phyloP scores from a whole-genome alignment of 805 yeast genomes.

The Candida methanosorbosa region DNA sequence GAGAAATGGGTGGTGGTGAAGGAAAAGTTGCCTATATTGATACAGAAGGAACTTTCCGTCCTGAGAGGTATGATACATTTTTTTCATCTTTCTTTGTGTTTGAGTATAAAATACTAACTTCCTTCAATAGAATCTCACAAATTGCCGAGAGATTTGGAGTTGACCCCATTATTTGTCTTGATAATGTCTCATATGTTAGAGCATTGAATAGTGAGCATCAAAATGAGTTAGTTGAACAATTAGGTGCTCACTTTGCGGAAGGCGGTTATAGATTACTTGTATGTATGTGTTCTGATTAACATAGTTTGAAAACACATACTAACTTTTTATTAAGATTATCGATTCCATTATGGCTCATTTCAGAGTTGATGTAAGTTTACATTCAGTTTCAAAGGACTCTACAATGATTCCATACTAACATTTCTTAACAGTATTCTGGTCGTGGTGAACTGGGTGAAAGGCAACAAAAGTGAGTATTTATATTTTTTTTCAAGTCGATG shows the following conservation, averaged over 20 bases:
- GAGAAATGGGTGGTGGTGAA: constrained; percentile 68
- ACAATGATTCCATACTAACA: too few relatives aligned
- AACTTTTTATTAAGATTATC: too few relatives aligned
- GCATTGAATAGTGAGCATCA: constrained; percentile 77
- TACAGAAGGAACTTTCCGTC: constrained; percentile 77
- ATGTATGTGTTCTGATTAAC: constrained; percentile 8
- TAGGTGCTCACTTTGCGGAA: constrained; percentile 59
- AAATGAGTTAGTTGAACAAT: constrained; percentile 57
- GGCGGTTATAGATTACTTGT: constrained; percentile 55
- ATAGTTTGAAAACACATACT: too few relatives aligned
- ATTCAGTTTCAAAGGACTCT: too few relatives aligned
- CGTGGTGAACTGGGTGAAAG: constrained; percentile 72
- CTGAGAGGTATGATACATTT: constrained; percentile 39
- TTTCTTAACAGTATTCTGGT: constrained; percentile 42
- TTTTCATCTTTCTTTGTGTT: not conserved
- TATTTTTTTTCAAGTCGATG: not conserved
- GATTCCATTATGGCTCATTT: constrained; percentile 78
- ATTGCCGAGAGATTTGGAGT: constrained; percentile 64
- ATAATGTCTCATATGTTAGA: constrained; percentile 66
- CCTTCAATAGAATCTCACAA: constrained; percentile 32
- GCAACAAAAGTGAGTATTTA: constrained; percentile 51
- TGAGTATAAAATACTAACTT: not conserved
- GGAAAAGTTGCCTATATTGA: constrained; percentile 76
- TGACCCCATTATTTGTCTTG: constrained; percentile 61
- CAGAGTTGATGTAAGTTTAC: constrained; percentile 52